These are phyloP conservation scores for Solanum acaule DNA, from an alignment of 257 asterid genomes.

Conservation along the genomic window DNA sequence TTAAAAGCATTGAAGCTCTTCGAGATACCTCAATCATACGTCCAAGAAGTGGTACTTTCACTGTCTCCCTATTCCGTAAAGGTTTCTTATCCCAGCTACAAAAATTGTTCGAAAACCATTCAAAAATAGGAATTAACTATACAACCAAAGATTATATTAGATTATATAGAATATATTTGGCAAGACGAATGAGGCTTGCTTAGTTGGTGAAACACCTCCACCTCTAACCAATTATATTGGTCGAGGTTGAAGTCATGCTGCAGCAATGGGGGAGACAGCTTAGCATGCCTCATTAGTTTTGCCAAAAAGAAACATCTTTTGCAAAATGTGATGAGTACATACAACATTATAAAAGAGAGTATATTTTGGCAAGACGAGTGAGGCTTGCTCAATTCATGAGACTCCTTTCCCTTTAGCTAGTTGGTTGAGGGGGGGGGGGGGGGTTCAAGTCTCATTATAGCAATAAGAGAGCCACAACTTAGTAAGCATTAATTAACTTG, in stretches of 20 bases:
- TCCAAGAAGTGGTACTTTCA: constrained; percentile 45
- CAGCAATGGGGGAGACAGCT: background rate
- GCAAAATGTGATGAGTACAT: background rate
- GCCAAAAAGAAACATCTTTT: background rate
- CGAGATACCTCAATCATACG: constrained; percentile 38
- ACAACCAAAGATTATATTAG: background rate
- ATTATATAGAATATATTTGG: background rate
- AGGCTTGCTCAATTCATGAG: background rate
- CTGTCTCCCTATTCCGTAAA: constrained; percentile 49
- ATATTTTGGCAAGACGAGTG: background rate
- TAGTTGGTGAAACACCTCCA: background rate
- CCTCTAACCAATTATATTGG: background rate
- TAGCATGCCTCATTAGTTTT: background rate
- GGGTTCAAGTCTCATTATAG: background rate
- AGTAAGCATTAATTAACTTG: too few species aligned
- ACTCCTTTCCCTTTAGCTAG: background rate
- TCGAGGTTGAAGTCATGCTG: background rate
- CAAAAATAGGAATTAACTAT: background rate
- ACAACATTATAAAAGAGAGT: background rate
- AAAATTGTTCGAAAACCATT: background rate
- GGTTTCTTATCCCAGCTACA: constrained; percentile 93
- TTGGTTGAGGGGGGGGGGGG: background rate
- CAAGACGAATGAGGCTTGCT: background rate
- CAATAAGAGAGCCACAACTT: background rate
- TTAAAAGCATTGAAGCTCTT: constrained; percentile 58